These are phyloP conservation scores for Pilatotrama ljubarskyi DNA, from an alignment of 768 basidiomycete species.

Conservation along the genomic window DNA sequence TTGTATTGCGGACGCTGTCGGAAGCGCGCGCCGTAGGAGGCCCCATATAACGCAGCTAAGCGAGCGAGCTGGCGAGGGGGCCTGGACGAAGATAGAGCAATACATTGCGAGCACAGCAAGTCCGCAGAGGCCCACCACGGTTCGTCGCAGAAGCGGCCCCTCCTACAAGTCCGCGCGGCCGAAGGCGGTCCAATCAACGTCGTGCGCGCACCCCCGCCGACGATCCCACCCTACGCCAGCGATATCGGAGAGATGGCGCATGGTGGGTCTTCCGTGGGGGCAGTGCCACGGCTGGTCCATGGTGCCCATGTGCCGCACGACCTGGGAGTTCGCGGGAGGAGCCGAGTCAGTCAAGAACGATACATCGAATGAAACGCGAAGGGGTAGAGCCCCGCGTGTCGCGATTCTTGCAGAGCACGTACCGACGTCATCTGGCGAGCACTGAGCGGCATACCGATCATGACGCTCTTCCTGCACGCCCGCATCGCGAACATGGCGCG, in stretches of 20 bases:
- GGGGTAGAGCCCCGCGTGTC: too few species aligned
- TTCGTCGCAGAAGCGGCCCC: conserved; percentile 1
- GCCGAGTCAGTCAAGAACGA: neutral
- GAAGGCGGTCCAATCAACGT: conserved; percentile 20
- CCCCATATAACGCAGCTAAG: neutral
- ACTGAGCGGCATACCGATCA: conserved; percentile 88
- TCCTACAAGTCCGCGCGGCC: neutral
- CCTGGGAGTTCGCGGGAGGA: conserved; percentile 38
- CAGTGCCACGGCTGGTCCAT: conserved; percentile 90
- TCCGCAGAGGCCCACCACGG: neutral
- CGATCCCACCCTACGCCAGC: conserved; percentile 16
- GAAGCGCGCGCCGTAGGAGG: neutral
- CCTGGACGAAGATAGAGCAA: conserved; percentile 19
- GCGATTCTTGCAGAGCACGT: conserved; percentile 22
- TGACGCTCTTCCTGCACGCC: conserved; percentile 94
- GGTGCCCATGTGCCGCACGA: conserved; percentile 78
- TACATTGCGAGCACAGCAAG: neutral
- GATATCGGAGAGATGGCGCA: conserved; percentile 72
- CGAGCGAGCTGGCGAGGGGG: neutral
- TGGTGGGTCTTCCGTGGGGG: conserved; percentile 84
- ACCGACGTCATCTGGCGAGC: conserved; percentile 76
- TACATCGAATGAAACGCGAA: neutral
- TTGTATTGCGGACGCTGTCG: conserved; percentile 2
- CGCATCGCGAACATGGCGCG: conserved; percentile 95
- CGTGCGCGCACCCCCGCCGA: neutral